phyloP scores from a whole-genome alignment of 2,329 filamentous ascomycete genomes.

The Nigrograna mackinnonii region DNA sequence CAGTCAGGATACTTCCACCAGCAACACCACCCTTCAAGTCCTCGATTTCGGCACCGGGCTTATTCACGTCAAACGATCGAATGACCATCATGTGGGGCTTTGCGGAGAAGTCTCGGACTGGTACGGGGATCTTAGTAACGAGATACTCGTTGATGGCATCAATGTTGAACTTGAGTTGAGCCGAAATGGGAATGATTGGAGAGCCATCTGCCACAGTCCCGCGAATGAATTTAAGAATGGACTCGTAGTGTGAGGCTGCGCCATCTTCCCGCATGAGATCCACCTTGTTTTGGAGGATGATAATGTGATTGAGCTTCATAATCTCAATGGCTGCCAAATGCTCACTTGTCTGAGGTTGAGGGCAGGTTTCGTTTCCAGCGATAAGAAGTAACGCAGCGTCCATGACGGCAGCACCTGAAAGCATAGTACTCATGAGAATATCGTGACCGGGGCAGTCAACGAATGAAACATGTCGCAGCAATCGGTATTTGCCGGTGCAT shows the following conservation, averaged over 20 bases:
- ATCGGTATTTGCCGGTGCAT: conserved; percentile 82
- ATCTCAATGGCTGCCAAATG: conserved; percentile 99
- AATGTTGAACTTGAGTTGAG: conserved; percentile 99
- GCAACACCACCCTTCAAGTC: conserved; percentile 98
- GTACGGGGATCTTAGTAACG: conserved; percentile 92
- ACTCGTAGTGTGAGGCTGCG: conserved; percentile 91
- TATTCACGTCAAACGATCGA: conserved; percentile 99
- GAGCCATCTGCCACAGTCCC: conserved; percentile 95
- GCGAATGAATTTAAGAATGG: conserved; percentile 97
- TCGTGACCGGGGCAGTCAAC: conserved; percentile 99
- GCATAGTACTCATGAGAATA: conserved; percentile 99
- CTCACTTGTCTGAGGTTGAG: conserved; percentile 97
- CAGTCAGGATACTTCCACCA: conserved; percentile 93
- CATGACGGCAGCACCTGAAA: conserved; percentile 99
- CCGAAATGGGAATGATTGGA: conserved; percentile 94
- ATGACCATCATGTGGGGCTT: conserved; percentile 99
- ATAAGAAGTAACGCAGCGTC: conserved; percentile 95
- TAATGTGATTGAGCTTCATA: conserved; percentile 99
- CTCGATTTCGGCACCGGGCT: conserved; percentile 97
- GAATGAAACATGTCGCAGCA: conserved; percentile 73
- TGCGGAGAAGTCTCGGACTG: conserved; percentile 84
- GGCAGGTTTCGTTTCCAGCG: conserved; percentile 97
- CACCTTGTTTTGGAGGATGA: conserved; percentile 99
- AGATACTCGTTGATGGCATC: conserved; percentile 97
- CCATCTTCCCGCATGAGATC: conserved; percentile 97